phyloP scores from a whole-genome alignment of 768 basidiomycete genomes.

The Kwoniella mangroviensis region DNA sequence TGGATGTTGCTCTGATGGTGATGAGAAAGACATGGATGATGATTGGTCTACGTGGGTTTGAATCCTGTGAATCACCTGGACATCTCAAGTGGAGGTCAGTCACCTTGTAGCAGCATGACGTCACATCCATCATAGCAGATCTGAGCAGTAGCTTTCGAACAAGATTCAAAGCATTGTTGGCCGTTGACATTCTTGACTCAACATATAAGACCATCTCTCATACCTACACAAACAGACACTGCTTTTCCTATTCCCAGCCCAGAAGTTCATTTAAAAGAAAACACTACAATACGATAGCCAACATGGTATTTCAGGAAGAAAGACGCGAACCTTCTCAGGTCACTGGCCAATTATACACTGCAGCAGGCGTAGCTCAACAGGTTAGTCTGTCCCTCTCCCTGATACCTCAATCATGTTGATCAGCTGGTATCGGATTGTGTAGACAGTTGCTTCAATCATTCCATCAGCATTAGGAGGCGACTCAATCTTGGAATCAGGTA shows the following conservation, averaged over 20 bases:
- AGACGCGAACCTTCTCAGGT: slow-evolving; percentile 22
- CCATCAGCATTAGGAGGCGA: slow-evolving; percentile 36
- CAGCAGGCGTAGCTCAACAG: slow-evolving; percentile 14
- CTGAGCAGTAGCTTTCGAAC: background rate
- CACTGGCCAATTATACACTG: slow-evolving; percentile 17
- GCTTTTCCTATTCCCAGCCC: background rate
- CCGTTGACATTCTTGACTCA: no score
- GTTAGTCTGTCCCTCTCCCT: slow-evolving; percentile 1
- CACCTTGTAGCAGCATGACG: slow-evolving; percentile 11
- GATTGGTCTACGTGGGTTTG: slow-evolving; percentile 1
- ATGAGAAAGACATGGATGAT: background rate
- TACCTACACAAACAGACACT: background rate
- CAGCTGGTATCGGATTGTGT: no score
- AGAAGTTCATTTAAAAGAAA: background rate
- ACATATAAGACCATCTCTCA: background rate
- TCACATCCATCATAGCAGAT: background rate
- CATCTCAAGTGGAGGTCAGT: slow-evolving; percentile 16
- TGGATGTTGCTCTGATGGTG: no score
- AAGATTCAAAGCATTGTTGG: background rate
- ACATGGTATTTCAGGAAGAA: slow-evolving; percentile 21
- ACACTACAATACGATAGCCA: background rate
- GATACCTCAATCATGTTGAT: no score
- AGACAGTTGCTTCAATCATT: slow-evolving; percentile 44
- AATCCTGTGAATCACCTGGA: background rate
- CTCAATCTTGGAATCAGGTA: slow-evolving; percentile 37